Percentiles rank a stretch among this genome's conserved stretches.
Evolutionary conservation across 2,329 filamentous ascomycete genomes (phyloP).

Genomic region (Clarireedia homoeocarpa): DNA sequence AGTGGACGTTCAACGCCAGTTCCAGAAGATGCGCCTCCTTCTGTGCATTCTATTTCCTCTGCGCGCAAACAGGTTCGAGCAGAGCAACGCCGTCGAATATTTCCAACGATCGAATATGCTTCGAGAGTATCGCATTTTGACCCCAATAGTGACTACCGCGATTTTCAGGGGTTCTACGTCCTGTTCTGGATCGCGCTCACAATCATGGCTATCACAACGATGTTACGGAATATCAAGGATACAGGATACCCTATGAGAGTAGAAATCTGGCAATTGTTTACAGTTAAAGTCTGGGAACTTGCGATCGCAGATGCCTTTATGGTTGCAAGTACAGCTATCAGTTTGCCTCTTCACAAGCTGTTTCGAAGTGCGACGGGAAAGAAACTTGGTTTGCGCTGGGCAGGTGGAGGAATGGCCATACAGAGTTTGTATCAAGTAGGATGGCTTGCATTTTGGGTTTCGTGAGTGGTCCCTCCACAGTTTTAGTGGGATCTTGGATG

Average conservation of each 20-base stretch:
- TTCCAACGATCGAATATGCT: constrained; percentile 87
- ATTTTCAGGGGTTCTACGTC: constrained; percentile 96
- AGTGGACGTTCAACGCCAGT: constrained; percentile 80
- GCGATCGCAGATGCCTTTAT: constrained; percentile 77
- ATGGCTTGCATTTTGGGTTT: constrained; percentile 80
- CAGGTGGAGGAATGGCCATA: constrained; percentile 64
- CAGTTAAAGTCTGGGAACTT: constrained; percentile 81
- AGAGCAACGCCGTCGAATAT: constrained; percentile 74
- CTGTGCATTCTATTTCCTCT: constrained; percentile 74
- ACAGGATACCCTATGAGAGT: constrained; percentile 81
- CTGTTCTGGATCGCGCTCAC: constrained; percentile 96
- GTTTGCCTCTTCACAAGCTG: constrained; percentile 64
- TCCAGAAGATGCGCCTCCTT: constrained; percentile 86
- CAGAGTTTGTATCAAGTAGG: constrained; percentile 73
- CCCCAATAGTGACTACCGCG: constrained; percentile 79
- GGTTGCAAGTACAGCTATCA: constrained; percentile 66
- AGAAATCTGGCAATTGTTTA: constrained; percentile 82
- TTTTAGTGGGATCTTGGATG: not conserved
- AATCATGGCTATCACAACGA: constrained; percentile 95
- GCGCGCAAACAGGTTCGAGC: constrained; percentile 78
- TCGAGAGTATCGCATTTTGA: constrained; percentile 94
- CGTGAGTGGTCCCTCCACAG: constrained; percentile 34
- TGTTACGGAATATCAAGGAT: constrained; percentile 87
- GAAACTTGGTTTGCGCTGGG: constrained; percentile 59
- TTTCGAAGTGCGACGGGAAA: constrained; percentile 47